Evolutionary conservation across 2,329 filamentous ascomycete genomes (phyloP).

Genomic region (Cucurbitaria berberidis): DNA sequence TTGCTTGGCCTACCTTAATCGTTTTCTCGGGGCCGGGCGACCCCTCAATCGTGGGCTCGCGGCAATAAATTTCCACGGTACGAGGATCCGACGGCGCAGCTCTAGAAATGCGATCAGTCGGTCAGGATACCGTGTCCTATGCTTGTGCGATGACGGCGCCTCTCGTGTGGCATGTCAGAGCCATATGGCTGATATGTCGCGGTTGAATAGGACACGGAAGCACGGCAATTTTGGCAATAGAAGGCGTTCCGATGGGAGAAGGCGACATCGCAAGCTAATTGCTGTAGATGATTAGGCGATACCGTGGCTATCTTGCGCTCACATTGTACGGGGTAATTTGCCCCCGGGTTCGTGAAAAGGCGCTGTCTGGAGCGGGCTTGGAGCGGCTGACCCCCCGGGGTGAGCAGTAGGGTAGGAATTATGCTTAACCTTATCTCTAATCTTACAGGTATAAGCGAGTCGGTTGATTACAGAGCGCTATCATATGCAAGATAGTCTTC

Average conservation of each 20-base stretch:
- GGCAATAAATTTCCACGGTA: slow-evolving; percentile 11
- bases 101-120: slow-evolving; percentile 10
- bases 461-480: slow-evolving; percentile 22
- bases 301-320: slow-evolving; percentile 16
- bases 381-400: slow-evolving; percentile 27
- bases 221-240: background rate
- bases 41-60: slow-evolving; percentile 4
- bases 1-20: slow-evolving; percentile 46
- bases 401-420: slow-evolving; percentile 37
- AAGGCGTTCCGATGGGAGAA: background rate
- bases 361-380: slow-evolving; percentile 20
- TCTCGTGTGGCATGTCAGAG: no score
- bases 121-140: slow-evolving; percentile 1
- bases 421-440: slow-evolving; percentile 49
- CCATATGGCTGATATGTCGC: no score
- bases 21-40: slow-evolving; percentile 18
- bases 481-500: no score
- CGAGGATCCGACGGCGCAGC: slow-evolving; percentile 23
- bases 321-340: slow-evolving; percentile 1
- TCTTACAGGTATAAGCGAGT: slow-evolving; percentile 36
- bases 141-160: background rate
- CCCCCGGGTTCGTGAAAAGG: slow-evolving; percentile 6
- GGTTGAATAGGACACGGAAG: no score
- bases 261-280: slow-evolving; percentile 2
- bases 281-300: slow-evolving; percentile 13